Conservation (phyloP, 2,329 filamentous ascomycete species). For the Cladosporium sp. region DNA sequence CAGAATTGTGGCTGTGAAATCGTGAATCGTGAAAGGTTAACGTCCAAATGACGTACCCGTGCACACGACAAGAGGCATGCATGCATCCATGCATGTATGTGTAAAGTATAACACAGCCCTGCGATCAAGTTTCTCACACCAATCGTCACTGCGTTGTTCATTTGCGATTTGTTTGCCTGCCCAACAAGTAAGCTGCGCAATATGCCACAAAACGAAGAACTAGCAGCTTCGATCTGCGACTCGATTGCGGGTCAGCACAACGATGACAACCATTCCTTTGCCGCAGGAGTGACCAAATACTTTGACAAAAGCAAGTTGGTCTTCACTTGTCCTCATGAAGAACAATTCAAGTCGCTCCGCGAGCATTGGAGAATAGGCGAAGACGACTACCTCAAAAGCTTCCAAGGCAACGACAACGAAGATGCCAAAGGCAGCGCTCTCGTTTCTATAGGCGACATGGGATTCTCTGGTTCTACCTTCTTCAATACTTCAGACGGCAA, state of each 20-base stretch:
- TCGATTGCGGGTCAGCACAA: constrained; percentile 2
- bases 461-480: constrained; percentile 73
- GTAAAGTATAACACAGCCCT: too few species aligned
- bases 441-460: constrained; percentile 61
- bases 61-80: background rate
- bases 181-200: background rate
- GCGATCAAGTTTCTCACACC: too few species aligned
- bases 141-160: too few species aligned
- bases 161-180: background rate
- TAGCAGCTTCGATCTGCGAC: constrained; percentile 11
- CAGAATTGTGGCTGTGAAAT: too few species aligned
- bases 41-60: background rate
- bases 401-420: constrained; percentile 37
- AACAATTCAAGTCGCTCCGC: constrained; percentile 50
- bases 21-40: background rate
- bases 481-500: constrained; percentile 63
- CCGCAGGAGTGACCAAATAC: constrained; percentile 8
- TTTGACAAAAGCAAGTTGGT: constrained; percentile 30
- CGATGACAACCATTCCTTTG: background rate
- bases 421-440: constrained; percentile 33
- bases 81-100: background rate
- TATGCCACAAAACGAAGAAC: constrained; percentile 8
- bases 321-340: constrained; percentile 34
- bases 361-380: constrained; percentile 53
- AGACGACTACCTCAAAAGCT: constrained; percentile 52